Base-by-base conservation (phyloP, 164 flowering plant species). In the Santalum album region DNA sequence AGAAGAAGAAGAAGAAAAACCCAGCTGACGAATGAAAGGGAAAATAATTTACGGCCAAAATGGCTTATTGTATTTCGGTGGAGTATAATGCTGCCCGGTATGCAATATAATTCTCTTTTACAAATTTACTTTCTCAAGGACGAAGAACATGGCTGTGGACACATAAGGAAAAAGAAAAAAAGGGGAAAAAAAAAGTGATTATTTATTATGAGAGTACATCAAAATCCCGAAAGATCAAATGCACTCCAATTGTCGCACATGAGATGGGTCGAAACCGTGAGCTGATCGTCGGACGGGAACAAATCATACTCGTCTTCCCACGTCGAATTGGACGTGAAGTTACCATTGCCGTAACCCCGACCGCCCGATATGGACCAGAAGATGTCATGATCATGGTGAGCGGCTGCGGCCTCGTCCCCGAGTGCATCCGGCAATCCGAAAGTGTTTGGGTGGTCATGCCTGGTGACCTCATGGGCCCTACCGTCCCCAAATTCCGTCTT, bases 171-270 rank as follows among this genome's bases (percentile, higher is more conserved):
- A n/a, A n/a, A n/a, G n/a, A n/a, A n/a, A n/a, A n/a, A n/a, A n/a
- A n/a, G n/a, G n/a, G n/a, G n/a, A n/a, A n/a, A n/a, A n/a, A n/a
- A n/a, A n/a, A n/a, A n/a, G n/a, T n/a, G n/a, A n/a, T n/a, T n/a
- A n/a, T n/a, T n/a, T n/a, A n/a, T n/a, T n/a, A n/a, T n/a, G n/a
- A 29, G 9, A 29, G 9, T 29, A 29, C 34, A 29, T 59, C 72
- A 19, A 47, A 65, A 7, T 51, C 54, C 1, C 1, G 75, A 51
- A 10, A 65, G 63, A 67, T 80, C 78, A 16, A 73, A 73, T 7
- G 72, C 62, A 47, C 58, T 53, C 78, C 78, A 77, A 52, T 49
- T 62, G 32, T 73, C 67, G 18, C 45, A 48, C 2, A 56, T 26
- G 25, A 49, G 22, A 58, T 63, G 60, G 6, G 65, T 27, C 1